Evolutionary conservation across 441 rosid species (phyloP).

Genomic region (Mallotus repandus): DNA sequence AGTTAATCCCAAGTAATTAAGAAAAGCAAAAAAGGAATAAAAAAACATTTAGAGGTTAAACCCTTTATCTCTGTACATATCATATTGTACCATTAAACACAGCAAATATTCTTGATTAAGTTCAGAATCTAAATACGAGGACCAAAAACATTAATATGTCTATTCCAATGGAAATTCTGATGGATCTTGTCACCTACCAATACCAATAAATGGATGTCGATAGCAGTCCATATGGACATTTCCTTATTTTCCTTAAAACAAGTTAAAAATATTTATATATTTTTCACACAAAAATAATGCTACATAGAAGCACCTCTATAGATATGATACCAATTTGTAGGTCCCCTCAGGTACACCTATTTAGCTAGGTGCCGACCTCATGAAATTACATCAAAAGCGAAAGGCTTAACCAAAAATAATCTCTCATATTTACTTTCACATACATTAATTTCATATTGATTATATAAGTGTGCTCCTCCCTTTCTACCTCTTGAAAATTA

Average conservation of each 20-base stretch:
- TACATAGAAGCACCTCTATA: background rate
- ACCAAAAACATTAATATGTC: background rate
- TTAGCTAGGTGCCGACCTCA: constrained; percentile 12
- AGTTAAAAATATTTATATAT: background rate
- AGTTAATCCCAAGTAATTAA: background rate
- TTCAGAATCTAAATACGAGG: background rate
- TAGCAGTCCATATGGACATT: background rate
- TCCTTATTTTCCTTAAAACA: background rate
- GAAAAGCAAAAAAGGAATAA: background rate
- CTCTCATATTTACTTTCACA: no score
- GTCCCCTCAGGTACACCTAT: background rate
- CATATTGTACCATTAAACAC: background rate
- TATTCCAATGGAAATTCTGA: background rate
- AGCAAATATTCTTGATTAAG: background rate
- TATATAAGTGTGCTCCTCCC: no score
- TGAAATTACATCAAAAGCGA: no score
- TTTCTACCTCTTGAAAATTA: no score
- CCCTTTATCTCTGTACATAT: background rate
- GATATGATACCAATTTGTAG: background rate
- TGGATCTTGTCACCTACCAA: constrained; percentile 16
- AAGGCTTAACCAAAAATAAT: no score
- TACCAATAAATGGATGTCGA: background rate
- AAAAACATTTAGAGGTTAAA: background rate
- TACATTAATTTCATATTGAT: no score
- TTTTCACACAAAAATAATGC: background rate